Percentiles rank a stretch among this genome's conserved stretches.
Conservation (phyloP, 768 basidiomycete species). For the Tricholoma hemisulphureum region DNA sequence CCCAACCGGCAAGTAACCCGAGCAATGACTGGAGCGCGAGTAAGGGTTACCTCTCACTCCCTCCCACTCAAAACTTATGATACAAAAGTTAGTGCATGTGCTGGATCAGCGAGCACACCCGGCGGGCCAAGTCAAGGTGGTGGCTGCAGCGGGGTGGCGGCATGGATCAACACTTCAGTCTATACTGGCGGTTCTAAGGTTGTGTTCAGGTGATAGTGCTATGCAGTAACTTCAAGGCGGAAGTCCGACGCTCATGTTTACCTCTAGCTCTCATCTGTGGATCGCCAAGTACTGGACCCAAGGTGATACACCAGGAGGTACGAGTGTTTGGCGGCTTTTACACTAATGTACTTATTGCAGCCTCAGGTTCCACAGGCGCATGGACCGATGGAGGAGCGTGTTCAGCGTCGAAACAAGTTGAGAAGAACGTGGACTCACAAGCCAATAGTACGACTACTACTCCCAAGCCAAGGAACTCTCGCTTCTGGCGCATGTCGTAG, state of each 20-base stretch:
- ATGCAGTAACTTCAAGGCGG: constrained; percentile 3
- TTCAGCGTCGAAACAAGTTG: too few relatives aligned
- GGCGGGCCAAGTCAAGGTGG: constrained; percentile 32
- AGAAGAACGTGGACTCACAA: constrained; percentile 6
- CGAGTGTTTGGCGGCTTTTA: constrained; percentile 10
- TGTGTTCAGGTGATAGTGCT: constrained; percentile 44
- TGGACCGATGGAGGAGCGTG: constrained; percentile 63
- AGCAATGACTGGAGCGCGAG: constrained; percentile 66
- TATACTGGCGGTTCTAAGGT: constrained; percentile 55
- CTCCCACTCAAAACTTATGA: background rate
- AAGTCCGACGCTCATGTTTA: constrained; percentile 2
- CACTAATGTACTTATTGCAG: background rate
- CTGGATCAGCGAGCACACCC: constrained; percentile 28
- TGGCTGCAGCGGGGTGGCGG: constrained; percentile 46
- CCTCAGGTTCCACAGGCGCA: constrained; percentile 45
- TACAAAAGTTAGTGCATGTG: constrained; percentile 53
- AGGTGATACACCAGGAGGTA: constrained; percentile 52
- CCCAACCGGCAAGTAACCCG: constrained; percentile 44
- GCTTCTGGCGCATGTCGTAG: too few relatives aligned
- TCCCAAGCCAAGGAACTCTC: too few relatives aligned
- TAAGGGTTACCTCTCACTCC: constrained; percentile 29
- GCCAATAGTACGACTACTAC: constrained; percentile 4
- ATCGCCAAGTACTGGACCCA: constrained; percentile 64
- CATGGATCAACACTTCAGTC: constrained; percentile 47
- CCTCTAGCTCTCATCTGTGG: constrained; percentile 37